Evolutionary conservation across 495 filamentous ascomycete species (phyloP), one percentile per base, ranked within the genome.

Genomic region (Podospora anserina): DNA sequence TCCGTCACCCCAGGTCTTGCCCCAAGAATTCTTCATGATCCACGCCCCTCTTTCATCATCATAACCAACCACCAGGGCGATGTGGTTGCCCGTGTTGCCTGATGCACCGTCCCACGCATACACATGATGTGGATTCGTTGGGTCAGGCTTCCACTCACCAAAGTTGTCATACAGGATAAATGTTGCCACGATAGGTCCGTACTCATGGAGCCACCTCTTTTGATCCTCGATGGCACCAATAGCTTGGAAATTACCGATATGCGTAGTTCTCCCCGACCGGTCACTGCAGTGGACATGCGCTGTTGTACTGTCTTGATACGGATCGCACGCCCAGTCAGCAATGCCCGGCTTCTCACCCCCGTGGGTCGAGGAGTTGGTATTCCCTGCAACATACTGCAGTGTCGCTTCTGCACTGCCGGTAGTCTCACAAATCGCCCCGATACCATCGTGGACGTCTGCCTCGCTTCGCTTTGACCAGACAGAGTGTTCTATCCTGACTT

Each of bases 11-110:
- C 69, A 71, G 1, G 58, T 44, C 27, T 54, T 9, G 0, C 72
- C 72, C 72, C 72, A 74, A 4, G 72, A 74, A 49, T 74, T 74
- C 66, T 74, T 74, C 39, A 74, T 54, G 7, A 74, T 66, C 69
- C 72, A 74, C 30, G 67, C 69, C 67, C 67, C 54, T 60, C 34
- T 70, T 13, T 34, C 59, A 18, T 71, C 72, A 39, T 71, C 68
- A 44, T 71, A 74, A 1, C 72, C 72, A 0, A 71, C 70, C 7
- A 74, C 56, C 16, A 74, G 32, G 15, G 70, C 66, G 1, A 71
- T 65, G n/a, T 74, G 72, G 28, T 71, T 70, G 0, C 72, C 72
- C 1, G 67, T 61, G 15, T 44, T 19, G 28, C 23, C 49, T 0
- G 69, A 6, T 3, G 57, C 53, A 3, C 65, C 66, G 19, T 74